Percentiles rank a stretch among this genome's conserved stretches.
Evolutionary conservation across 441 rosid species (phyloP).

Genomic region (Pelargonium citronellum): DNA sequence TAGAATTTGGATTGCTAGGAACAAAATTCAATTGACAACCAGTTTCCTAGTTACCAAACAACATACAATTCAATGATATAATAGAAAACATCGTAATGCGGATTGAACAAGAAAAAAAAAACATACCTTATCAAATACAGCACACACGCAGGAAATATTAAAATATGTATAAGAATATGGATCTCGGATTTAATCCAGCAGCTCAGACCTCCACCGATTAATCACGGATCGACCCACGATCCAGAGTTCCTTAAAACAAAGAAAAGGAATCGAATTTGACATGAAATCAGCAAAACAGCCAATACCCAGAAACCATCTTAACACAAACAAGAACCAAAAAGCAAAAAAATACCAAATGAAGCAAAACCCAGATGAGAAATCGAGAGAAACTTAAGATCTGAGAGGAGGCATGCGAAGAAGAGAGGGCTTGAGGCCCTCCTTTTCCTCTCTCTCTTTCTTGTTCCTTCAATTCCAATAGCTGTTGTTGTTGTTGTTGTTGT

Average conservation of each 20-base stretch:
- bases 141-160: constrained; percentile 4
- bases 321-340: constrained; percentile 5
- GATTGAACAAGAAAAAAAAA: not conserved
- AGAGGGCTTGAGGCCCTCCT: constrained; percentile 58
- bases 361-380: constrained; percentile 36
- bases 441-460: constrained; percentile 27
- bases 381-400: constrained; percentile 46
- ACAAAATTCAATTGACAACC: not conserved
- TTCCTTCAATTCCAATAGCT: constrained; percentile 10
- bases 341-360: constrained; percentile 30
- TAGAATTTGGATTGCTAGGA: constrained; percentile 11
- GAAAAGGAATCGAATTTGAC: constrained; percentile 17
- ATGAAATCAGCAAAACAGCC: constrained; percentile 24
- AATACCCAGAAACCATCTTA: constrained; percentile 28
- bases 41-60: constrained; percentile 14
- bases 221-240: constrained; percentile 14
- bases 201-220: constrained; percentile 12
- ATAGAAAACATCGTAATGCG: constrained; percentile 12
- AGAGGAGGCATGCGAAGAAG: constrained; percentile 41
- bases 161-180: not conserved
- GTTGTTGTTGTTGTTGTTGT: not conserved
- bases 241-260: constrained; percentile 36
- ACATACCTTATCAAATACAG: constrained; percentile 7
- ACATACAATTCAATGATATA: constrained; percentile 15
- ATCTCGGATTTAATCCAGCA: constrained; percentile 16